Percentiles rank a stretch among this genome's conserved stretches.
These are phyloP conservation scores for Astrocystis sublimbata DNA, from an alignment of 495 filamentous ascomycete species.

Conservation along the genomic window DNA sequence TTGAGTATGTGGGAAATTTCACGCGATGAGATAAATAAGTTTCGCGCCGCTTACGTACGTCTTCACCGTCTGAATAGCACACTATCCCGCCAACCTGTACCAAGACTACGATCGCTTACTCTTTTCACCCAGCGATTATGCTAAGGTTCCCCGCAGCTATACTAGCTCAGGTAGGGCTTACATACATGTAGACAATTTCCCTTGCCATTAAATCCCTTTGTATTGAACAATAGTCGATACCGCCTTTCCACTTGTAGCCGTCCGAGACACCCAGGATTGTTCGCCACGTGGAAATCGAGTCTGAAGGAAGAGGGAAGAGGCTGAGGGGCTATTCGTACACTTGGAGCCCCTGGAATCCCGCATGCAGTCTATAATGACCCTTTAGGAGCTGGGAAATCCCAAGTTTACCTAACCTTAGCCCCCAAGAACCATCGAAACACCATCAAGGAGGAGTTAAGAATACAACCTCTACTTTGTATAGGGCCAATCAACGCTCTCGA, in stretches of 20 bases:
- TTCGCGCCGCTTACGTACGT: conserved; percentile 1
- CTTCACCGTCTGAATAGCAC: too few species aligned
- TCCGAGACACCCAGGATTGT: conserved; percentile 1
- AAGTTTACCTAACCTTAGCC: neutral
- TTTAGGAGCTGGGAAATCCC: neutral
- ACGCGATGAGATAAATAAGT: conserved; percentile 9
- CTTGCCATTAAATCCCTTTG: neutral
- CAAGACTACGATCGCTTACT: too few species aligned
- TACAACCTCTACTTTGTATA: neutral
- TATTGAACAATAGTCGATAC: neutral
- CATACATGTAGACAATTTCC: too few species aligned
- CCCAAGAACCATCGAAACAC: neutral
- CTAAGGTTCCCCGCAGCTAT: conserved; percentile 15
- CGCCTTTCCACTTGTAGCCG: conserved; percentile 6
- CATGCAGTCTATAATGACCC: neutral
- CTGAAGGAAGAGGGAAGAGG: conserved; percentile 7
- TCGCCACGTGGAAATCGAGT: conserved; percentile 14
- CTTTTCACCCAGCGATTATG: neutral
- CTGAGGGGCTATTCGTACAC: neutral
- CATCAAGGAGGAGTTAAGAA: conserved; percentile 3
- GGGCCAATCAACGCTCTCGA: neutral
- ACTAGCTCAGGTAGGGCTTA: neutral
- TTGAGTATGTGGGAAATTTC: conserved; percentile 5
- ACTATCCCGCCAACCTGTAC: too few species aligned
- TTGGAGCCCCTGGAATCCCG: conserved; percentile 7